Percentiles rank a stretch among this genome's conserved stretches.
These are phyloP conservation scores for Noccaea bulbosa DNA, from an alignment of 345 rosid species.

Conservation along the genomic window DNA sequence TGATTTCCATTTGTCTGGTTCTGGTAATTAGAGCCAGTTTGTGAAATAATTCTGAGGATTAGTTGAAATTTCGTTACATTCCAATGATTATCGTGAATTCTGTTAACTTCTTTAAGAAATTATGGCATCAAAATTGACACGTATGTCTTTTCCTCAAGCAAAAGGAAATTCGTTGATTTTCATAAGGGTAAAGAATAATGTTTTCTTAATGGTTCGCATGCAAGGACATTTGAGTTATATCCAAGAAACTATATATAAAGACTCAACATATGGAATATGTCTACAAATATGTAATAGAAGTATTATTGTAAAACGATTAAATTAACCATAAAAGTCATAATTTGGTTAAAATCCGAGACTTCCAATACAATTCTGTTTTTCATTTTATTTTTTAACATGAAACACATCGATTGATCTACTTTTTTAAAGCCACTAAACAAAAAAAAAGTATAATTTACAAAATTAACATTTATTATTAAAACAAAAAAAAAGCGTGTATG, in stretches of 20 bases:
- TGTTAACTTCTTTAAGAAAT: background rate
- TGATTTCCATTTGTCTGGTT: too few species aligned
- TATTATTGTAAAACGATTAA: background rate
- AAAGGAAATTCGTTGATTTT: slow-evolving; percentile 37
- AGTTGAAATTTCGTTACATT: background rate
- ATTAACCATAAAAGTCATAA: too few species aligned
- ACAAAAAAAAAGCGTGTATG: background rate
- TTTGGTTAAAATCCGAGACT: too few species aligned
- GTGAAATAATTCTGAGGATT: background rate
- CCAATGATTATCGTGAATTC: background rate
- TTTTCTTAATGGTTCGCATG: slow-evolving; percentile 16
- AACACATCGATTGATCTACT: too few species aligned
- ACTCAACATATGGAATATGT: background rate
- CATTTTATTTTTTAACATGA: too few species aligned
- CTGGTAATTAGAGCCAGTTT: background rate
- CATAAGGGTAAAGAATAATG: slow-evolving; percentile 40
- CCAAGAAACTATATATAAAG: background rate
- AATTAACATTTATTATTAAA: too few species aligned
- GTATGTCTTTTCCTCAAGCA: slow-evolving; percentile 34
- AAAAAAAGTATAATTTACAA: too few species aligned
- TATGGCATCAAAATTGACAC: slow-evolving; percentile 8
- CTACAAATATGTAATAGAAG: slow-evolving; percentile 3
- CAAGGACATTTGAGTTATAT: slow-evolving; percentile 5
- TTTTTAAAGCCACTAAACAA: too few species aligned
- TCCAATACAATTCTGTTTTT: too few species aligned